Conservation (phyloP, 768 basidiomycete genomes). For the Macrolepiota albuminosa region DNA sequence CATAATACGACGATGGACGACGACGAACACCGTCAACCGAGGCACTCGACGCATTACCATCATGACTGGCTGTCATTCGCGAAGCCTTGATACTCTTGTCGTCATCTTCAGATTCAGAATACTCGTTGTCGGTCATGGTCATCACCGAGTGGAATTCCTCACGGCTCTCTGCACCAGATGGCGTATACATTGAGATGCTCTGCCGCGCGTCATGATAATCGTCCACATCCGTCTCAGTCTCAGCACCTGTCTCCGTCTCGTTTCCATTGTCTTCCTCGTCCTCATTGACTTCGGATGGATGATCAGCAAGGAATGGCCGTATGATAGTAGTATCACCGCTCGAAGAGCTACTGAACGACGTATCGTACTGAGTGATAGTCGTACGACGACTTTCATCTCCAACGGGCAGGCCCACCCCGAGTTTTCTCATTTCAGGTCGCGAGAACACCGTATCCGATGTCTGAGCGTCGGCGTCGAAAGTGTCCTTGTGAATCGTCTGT, state of each 20-base stretch:
- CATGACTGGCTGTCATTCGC: constrained; percentile 28
- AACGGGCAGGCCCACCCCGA: constrained; percentile 12
- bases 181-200: constrained; percentile 61
- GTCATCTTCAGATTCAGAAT: constrained; percentile 50
- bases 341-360: constrained; percentile 23
- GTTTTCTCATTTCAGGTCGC: constrained; percentile 13
- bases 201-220: constrained; percentile 80
- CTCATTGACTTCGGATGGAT: constrained; percentile 6
- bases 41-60: constrained; percentile 24
- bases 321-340: constrained; percentile 38
- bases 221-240: constrained; percentile 64
- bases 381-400: constrained; percentile 27
- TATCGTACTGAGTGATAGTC: constrained; percentile 45
- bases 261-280: constrained; percentile 41
- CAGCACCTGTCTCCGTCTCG: constrained; percentile 65
- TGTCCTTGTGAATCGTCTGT: constrained; percentile 30
- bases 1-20: constrained; percentile 30
- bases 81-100: constrained; percentile 78
- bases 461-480: constrained; percentile 27
- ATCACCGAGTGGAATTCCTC: constrained; percentile 77
- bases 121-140: constrained; percentile 68
- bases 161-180: constrained; percentile 45
- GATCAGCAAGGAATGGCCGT: constrained; percentile 31
- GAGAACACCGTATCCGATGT: constrained; percentile 13
- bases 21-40: constrained; percentile 20